These are phyloP conservation scores for Calcarisporium arbuscula DNA, from an alignment of 2,329 filamentous ascomycete species.

Conservation along the genomic window DNA sequence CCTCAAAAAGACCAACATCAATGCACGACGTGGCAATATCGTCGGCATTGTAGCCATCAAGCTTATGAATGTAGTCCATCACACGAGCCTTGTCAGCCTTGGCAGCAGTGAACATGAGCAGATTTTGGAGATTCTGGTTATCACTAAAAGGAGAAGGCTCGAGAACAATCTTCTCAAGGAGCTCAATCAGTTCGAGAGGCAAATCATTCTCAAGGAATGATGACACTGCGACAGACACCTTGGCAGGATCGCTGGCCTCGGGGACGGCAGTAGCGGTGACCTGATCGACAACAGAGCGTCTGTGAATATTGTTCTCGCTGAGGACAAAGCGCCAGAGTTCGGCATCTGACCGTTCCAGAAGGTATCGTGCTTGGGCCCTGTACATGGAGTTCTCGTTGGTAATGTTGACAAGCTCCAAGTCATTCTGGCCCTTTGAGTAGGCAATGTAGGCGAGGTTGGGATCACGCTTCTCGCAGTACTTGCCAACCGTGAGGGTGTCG, in stretches of 20 bases:
- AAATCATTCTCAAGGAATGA: conserved; percentile 88
- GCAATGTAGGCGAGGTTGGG: conserved; percentile 93
- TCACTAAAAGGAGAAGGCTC: conserved; percentile 99
- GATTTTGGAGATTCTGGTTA: conserved; percentile 91
- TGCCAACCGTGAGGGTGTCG: conserved; percentile 84
- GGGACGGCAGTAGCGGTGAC: conserved; percentile 93
- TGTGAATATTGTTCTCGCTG: conserved; percentile 91
- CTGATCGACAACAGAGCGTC: conserved; percentile 89
- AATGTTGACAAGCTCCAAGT: conserved; percentile 92
- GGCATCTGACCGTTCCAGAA: conserved; percentile 79
- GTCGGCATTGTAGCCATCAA: conserved; percentile 82
- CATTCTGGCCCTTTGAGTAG: conserved; percentile 94
- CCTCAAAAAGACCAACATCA: conserved; percentile 89
- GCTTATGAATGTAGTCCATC: conserved; percentile 91
- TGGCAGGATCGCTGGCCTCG: conserved; percentile 85
- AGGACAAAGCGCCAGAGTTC: conserved; percentile 96
- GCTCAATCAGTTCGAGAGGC: conserved; percentile 89
- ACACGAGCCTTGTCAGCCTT: conserved; percentile 94
- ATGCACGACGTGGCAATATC: conserved; percentile 93
- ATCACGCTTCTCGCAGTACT: conserved; percentile 98
- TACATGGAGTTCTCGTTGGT: conserved; percentile 99
- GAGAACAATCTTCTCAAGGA: conserved; percentile 98
- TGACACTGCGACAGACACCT: conserved; percentile 90
- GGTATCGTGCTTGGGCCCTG: conserved; percentile 91
- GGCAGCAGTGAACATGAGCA: conserved; percentile 91